phyloP scores from a whole-genome alignment of 352 stramenopile species.

The Globisporangium irregulare region DNA sequence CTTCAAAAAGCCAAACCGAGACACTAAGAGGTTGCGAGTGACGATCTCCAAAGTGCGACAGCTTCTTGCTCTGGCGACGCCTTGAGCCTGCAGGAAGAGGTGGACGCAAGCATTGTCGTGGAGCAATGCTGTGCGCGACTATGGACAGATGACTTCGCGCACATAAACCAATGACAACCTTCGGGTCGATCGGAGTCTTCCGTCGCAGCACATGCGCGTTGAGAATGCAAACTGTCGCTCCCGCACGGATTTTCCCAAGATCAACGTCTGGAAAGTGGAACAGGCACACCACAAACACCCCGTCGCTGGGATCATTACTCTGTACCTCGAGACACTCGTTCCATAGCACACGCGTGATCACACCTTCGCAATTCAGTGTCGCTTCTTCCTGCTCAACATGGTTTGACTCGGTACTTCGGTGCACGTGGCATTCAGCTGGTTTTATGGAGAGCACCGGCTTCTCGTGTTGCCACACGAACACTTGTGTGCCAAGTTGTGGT shows the following conservation, averaged over 20 bases:
- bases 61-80: neutral
- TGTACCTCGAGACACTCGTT: conserved; percentile 43
- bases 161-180: conserved; percentile 37
- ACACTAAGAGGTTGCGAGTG: conserved; percentile 2
- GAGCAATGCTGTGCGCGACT: conserved; percentile 2
- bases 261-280: conserved; percentile 36
- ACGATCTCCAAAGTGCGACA: conserved; percentile 11
- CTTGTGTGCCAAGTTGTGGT: conserved; percentile 15
- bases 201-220: conserved; percentile 32
- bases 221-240: conserved; percentile 21
- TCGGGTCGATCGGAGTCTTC: conserved; percentile 25
- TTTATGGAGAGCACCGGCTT: neutral
- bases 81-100: neutral
- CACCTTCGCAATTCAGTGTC: conserved; percentile 31
- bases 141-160: conserved; percentile 32
- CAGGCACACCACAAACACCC: conserved; percentile 28
- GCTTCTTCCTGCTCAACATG: conserved; percentile 13
- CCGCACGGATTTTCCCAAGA: conserved; percentile 29
- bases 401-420: neutral
- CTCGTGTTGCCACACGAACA: conserved; percentile 28
- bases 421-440: neutral
- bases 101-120: neutral
- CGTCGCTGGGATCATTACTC: conserved; percentile 7
- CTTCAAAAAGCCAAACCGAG: conserved; percentile 12
- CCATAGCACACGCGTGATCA: conserved; percentile 31